Evolutionary conservation across 495 filamentous ascomycete species (phyloP).

Genomic region (Penicillium simplicissimum): DNA sequence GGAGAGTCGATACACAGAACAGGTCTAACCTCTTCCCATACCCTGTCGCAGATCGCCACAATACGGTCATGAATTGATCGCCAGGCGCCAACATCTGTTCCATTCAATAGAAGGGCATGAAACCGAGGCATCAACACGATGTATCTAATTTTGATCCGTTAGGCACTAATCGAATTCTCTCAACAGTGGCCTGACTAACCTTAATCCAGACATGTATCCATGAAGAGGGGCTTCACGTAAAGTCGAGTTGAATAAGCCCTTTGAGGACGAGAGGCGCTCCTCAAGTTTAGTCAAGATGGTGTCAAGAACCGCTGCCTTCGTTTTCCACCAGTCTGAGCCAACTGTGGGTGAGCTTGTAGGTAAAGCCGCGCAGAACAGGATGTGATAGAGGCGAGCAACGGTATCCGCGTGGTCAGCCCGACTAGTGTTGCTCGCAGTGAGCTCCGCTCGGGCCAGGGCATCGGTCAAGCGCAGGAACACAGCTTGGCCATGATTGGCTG

Average conservation of each 20-base stretch:
- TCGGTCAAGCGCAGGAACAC: conserved; percentile 26
- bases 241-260: conserved; percentile 58
- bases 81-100: conserved; percentile 29
- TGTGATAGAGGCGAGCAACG: conserved; percentile 62
- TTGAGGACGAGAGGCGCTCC: conserved; percentile 54
- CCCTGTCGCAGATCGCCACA: conserved; percentile 53
- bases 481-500: conserved; percentile 2
- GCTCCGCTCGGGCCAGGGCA: conserved; percentile 40
- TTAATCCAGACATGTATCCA: conserved; percentile 64
- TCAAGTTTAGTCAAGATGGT: conserved; percentile 53
- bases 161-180: background rate
- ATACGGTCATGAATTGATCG: conserved; percentile 56
- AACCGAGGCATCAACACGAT: conserved; percentile 43
- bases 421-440: conserved; percentile 66
- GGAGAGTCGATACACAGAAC: conserved; percentile 89
- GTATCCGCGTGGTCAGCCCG: conserved; percentile 87
- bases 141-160: conserved; percentile 38
- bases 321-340: conserved; percentile 36
- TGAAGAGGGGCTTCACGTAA: conserved; percentile 68
- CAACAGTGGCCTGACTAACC: conserved; percentile 39
- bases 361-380: conserved; percentile 48
- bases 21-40: conserved; percentile 74
- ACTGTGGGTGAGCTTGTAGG: conserved; percentile 5
- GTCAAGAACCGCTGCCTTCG: conserved; percentile 45
- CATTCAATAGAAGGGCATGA: conserved; percentile 30